phyloP scores from a whole-genome alignment of 352 stramenopile species.

The Phytophthora idaei region DNA sequence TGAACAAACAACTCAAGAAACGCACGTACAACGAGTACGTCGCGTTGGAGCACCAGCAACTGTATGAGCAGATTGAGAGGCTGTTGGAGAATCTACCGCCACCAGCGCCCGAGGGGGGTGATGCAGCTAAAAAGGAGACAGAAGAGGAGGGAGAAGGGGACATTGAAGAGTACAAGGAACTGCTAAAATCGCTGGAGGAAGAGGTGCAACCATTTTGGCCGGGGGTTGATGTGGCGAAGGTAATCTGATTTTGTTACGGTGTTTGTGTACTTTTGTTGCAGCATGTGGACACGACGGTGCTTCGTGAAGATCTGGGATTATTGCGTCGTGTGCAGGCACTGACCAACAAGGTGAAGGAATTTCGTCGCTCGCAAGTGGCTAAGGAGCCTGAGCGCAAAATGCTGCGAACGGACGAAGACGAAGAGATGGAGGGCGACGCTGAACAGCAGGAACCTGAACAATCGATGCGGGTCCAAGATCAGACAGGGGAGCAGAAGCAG shows the following conservation, averaged over 20 bases:
- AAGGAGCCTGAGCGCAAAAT: slow-evolving; percentile 37
- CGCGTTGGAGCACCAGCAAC: slow-evolving; percentile 67
- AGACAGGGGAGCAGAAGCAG: slow-evolving; percentile 8
- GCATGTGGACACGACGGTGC: slow-evolving; percentile 51
- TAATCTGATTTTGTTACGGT: slow-evolving; percentile 9
- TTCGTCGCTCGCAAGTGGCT: slow-evolving; percentile 29
- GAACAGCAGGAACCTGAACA: slow-evolving; percentile 10
- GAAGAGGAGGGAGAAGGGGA: slow-evolving; percentile 24
- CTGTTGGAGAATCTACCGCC: slow-evolving; percentile 55
- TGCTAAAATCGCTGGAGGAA: slow-evolving; percentile 56
- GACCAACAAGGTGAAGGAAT: slow-evolving; percentile 46
- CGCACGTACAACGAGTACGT: slow-evolving; percentile 58
- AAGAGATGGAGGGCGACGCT: slow-evolving; percentile 11
- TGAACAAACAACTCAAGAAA: slow-evolving; percentile 49
- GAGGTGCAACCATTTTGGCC: slow-evolving; percentile 28
- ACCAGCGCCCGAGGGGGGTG: slow-evolving; percentile 6
- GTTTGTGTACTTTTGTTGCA: slow-evolving; percentile 27
- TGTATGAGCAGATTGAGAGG: slow-evolving; percentile 73
- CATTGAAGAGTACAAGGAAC: slow-evolving; percentile 52
- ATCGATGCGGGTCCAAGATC: slow-evolving; percentile 8
- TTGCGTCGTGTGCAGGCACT: slow-evolving; percentile 65
- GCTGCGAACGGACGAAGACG: slow-evolving; percentile 26
- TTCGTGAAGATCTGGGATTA: slow-evolving; percentile 63
- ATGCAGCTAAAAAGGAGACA: slow-evolving; percentile 2
- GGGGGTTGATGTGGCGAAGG: neutral